These are phyloP conservation scores for Penicillium sp. DNA, from an alignment of 2,329 filamentous ascomycete genomes.

Conservation along the genomic window DNA sequence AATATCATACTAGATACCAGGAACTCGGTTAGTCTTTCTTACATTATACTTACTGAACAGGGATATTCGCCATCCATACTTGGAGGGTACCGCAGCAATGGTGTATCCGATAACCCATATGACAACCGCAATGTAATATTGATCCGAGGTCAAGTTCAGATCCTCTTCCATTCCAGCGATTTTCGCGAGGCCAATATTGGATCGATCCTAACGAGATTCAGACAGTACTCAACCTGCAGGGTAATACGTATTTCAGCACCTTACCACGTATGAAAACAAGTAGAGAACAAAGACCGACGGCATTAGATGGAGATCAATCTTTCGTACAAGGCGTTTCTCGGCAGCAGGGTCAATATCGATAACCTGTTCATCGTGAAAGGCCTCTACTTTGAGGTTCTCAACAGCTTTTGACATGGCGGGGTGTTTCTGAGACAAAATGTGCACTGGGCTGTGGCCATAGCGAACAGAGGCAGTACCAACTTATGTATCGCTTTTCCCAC, in stretches of 20 bases:
- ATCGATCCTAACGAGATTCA: conserved; percentile 5
- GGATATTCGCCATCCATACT: background rate
- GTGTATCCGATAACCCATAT: conserved; percentile 11
- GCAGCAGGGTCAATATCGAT: background rate
- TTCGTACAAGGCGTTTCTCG: conserved; percentile 6
- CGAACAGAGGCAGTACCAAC: too few relatives aligned
- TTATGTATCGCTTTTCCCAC: background rate
- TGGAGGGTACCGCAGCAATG: conserved; percentile 3
- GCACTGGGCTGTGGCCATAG: background rate
- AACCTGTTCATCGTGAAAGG: background rate
- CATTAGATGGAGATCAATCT: conserved; percentile 9
- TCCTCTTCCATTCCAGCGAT: conserved; percentile 10
- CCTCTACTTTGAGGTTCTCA: background rate
- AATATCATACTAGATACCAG: conserved; percentile 3
- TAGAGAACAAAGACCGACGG: conserved; percentile 9
- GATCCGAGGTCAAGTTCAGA: background rate
- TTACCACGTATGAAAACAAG: conserved; percentile 9
- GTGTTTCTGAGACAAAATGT: background rate
- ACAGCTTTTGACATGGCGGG: background rate
- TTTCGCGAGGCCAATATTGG: conserved; percentile 10
- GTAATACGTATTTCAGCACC: background rate
- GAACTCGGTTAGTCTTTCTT: background rate
- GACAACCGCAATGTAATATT: conserved; percentile 10
- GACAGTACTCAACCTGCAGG: background rate
- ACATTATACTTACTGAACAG: background rate